phyloP scores from a whole-genome alignment of 2,329 filamentous ascomycete genomes.

The Colletotrichum trifolii region DNA sequence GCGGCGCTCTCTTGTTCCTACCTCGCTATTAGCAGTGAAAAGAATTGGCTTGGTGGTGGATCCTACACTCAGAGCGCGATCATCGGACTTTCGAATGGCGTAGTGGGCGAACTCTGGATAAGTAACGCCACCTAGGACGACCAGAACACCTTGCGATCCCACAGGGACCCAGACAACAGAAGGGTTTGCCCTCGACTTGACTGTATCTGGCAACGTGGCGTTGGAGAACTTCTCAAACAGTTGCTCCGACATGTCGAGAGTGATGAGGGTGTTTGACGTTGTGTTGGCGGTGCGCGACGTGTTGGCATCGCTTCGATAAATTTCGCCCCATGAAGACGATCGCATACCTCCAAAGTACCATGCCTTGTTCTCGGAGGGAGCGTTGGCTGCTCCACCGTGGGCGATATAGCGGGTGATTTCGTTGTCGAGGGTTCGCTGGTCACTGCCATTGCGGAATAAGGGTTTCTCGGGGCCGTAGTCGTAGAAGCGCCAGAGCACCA shows the following conservation, averaged over 20 bases:
- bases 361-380: conserved; percentile 76
- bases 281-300: conserved; percentile 48
- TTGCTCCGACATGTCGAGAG: conserved; percentile 68
- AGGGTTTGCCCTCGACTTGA: conserved; percentile 69
- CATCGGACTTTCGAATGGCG: conserved; percentile 41
- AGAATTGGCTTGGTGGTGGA: too few relatives aligned
- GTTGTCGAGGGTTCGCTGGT: conserved; percentile 56
- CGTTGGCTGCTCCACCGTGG: conserved; percentile 71
- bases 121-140: conserved; percentile 81
- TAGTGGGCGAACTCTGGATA: conserved; percentile 61
- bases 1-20: conserved; percentile 73
- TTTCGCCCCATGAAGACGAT: conserved; percentile 59
- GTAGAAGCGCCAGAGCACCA: conserved; percentile 64
- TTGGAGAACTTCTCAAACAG: conserved; percentile 66
- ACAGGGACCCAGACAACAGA: conserved; percentile 83
- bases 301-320: conserved; percentile 52
- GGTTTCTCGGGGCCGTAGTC: conserved; percentile 60
- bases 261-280: conserved; percentile 67
- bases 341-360: conserved; percentile 78
- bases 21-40: conserved; percentile 36
- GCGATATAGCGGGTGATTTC: conserved; percentile 70
- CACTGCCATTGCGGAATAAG: conserved; percentile 7
- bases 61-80: conserved; percentile 54
- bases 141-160: conserved; percentile 77
- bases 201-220: conserved; percentile 57